phyloP scores from a whole-genome alignment of 495 filamentous ascomycete genomes.

The Xylaria venustula region DNA sequence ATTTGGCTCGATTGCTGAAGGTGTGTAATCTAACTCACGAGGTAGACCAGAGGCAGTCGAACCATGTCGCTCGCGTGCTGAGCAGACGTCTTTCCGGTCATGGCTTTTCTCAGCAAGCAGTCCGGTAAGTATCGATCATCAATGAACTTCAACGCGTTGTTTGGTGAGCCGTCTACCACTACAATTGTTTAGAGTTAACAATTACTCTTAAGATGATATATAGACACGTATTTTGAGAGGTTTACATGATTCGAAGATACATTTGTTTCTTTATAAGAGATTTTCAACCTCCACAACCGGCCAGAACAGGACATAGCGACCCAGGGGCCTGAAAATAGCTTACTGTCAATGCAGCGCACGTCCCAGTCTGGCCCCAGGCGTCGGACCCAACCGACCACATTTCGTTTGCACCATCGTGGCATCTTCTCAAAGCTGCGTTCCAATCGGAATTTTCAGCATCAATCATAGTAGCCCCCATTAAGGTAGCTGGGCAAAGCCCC shows the following conservation, averaged over 20 bases:
- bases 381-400: conserved; percentile 24
- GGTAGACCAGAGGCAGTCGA: conserved; percentile 31
- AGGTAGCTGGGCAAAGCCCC: not conserved
- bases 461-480: not conserved
- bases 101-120: conserved; percentile 25
- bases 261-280: too few species aligned
- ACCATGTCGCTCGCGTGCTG: conserved; percentile 32
- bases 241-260: too few species aligned
- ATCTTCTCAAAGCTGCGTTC: conserved; percentile 19
- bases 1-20: not conserved
- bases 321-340: too few species aligned
- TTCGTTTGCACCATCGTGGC: conserved; percentile 32
- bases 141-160: conserved; percentile 20
- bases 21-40: not conserved
- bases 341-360: conserved; percentile 18
- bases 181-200: too few species aligned
- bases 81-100: conserved; percentile 25
- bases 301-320: too few species aligned
- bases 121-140: conserved; percentile 21
- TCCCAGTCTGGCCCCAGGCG: conserved; percentile 20
- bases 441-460: not conserved
- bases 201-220: too few species aligned
- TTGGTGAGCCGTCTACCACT: conserved; percentile 14
- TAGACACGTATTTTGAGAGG: too few species aligned
- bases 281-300: too few species aligned